These are phyloP conservation scores for Verticillium alfalfae DNA, from an alignment of 2,329 filamentous ascomycete species.

Conservation along the genomic window DNA sequence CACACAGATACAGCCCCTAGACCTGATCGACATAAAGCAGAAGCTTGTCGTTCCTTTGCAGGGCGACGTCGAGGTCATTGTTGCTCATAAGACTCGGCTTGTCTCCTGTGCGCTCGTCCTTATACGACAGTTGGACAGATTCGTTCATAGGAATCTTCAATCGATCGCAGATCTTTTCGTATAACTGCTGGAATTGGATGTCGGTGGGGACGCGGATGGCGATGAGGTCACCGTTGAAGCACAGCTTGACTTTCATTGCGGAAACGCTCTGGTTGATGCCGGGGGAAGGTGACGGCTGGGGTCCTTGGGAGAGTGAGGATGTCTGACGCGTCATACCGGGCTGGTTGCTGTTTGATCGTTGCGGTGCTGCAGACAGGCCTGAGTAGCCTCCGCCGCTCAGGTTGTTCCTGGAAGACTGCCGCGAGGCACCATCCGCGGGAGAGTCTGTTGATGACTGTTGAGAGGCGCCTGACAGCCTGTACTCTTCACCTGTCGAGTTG, in stretches of 20 bases:
- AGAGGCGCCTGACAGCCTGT: conserved; percentile 67
- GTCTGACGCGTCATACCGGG: conserved; percentile 35
- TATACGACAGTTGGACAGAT: conserved; percentile 76
- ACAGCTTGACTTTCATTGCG: conserved; percentile 89
- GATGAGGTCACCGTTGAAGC: conserved; percentile 86
- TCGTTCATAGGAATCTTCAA: conserved; percentile 66
- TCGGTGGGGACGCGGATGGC: conserved; percentile 83
- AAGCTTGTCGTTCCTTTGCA: conserved; percentile 82
- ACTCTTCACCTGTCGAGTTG: conserved; percentile 59
- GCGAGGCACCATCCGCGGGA: conserved; percentile 52
- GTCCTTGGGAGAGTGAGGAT: conserved; percentile 45
- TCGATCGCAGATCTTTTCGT: conserved; percentile 78
- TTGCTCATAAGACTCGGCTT: conserved; percentile 73
- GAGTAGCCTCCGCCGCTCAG: conserved; percentile 52
- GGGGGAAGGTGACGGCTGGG: conserved; percentile 50
- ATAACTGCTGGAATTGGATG: conserved; percentile 71
- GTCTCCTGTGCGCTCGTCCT: conserved; percentile 74
- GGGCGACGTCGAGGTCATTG: conserved; percentile 72
- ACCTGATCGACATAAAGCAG: conserved; percentile 64
- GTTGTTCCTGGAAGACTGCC: conserved; percentile 61
- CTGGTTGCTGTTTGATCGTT: conserved; percentile 28
- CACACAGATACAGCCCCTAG: conserved; percentile 16
- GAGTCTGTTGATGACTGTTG: conserved; percentile 62
- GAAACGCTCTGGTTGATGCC: conserved; percentile 38
- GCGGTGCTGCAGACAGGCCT: conserved; percentile 46